Evolutionary conservation across 2,329 filamentous ascomycete genomes (phyloP).

Genomic region (Ceratocystis cacaofunesta): DNA sequence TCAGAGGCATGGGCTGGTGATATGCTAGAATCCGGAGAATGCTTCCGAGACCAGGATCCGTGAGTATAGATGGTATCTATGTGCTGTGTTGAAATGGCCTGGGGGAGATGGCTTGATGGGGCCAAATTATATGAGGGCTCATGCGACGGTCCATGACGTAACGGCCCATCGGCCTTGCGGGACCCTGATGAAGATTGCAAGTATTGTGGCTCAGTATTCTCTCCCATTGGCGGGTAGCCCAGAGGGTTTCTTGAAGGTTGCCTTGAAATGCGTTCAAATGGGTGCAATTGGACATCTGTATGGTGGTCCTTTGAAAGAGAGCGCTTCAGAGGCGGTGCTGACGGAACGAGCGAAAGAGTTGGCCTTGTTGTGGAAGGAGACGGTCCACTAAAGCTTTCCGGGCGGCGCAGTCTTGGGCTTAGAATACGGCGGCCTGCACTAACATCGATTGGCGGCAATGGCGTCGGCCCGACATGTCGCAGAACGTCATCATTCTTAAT

Average conservation of each 20-base stretch:
- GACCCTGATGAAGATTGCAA: not conserved
- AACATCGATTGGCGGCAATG: not conserved
- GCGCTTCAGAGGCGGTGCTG: not conserved
- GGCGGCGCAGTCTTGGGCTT: not conserved
- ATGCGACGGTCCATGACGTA: not conserved
- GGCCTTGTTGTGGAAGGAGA: not conserved
- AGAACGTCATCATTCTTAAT: not conserved
- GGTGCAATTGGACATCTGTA: not conserved
- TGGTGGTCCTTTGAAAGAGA: not conserved
- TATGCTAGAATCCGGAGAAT: not conserved
- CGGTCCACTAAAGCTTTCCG: not conserved
- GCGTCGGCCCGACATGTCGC: not conserved
- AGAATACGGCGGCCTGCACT: not conserved
- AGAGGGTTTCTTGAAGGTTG: not conserved
- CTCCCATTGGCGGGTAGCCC: not conserved
- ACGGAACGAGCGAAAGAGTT: not conserved
- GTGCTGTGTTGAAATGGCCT: not conserved
- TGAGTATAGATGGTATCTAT: not conserved
- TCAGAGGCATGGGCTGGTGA: not conserved
- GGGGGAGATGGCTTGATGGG: not conserved
- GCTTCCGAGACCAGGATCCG: not conserved
- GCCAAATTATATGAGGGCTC: not conserved
- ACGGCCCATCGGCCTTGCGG: not conserved
- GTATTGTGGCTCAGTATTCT: not conserved
- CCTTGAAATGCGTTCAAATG: not conserved